Evolutionary conservation across 257 asterid genomes (phyloP).

Genomic region (Solanum neorickii): DNA sequence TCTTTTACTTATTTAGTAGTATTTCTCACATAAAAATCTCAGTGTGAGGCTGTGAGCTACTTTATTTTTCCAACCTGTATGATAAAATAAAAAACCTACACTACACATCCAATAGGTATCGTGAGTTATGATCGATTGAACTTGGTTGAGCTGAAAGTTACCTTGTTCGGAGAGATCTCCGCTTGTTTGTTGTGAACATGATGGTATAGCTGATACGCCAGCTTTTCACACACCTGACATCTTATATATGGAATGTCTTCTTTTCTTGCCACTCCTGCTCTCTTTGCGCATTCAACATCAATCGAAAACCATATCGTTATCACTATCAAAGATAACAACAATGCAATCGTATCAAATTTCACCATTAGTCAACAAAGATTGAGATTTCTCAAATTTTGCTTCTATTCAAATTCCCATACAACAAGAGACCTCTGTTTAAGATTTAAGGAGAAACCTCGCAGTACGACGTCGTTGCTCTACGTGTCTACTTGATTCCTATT

Average conservation of each 20-base stretch:
- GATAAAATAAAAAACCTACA: not conserved
- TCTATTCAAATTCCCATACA: not conserved
- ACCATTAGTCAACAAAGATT: constrained; percentile 20
- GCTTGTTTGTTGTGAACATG: constrained; percentile 66
- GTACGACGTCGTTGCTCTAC: not conserved
- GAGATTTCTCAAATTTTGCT: not conserved
- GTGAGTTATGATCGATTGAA: not conserved
- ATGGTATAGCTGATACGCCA: constrained; percentile 49
- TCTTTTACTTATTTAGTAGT: not conserved
- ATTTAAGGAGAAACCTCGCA: not conserved
- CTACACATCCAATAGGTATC: not conserved
- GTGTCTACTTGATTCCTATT: constrained; percentile 20
- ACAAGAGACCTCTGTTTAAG: not conserved
- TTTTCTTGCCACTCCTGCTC: constrained; percentile 60
- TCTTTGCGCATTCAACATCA: constrained; percentile 52
- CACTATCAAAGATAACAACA: constrained; percentile 1
- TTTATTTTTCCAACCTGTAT: not conserved
- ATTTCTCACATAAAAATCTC: not conserved
- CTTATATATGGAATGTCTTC: constrained; percentile 81
- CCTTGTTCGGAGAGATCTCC: constrained; percentile 70
- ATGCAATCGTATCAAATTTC: constrained; percentile 9
- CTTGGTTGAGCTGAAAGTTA: constrained; percentile 11
- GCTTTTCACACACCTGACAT: constrained; percentile 70
- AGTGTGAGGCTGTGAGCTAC: not conserved
- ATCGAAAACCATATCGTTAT: constrained; percentile 26